Conservation (phyloP, 176 grass and related monocot species). For the Canna indica region DNA sequence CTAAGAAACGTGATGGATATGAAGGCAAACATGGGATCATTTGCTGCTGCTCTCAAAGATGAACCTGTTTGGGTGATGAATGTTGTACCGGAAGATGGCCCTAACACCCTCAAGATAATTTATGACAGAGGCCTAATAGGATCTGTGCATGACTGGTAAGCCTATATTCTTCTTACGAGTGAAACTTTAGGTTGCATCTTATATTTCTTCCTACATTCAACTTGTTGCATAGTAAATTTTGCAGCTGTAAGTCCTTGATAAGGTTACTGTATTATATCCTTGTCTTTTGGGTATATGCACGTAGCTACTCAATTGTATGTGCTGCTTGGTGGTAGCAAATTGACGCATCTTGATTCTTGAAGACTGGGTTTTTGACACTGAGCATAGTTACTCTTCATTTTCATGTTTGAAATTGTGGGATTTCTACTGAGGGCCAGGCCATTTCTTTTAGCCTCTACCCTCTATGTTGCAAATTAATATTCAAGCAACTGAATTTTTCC, state of each 20-base stretch:
- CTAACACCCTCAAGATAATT: slow-evolving; percentile 88
- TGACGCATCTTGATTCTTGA: neutral
- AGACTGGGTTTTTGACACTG: neutral
- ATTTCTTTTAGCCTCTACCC: too few species aligned
- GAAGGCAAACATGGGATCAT: slow-evolving; percentile 96
- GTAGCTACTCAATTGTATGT: neutral
- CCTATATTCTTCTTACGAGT: neutral
- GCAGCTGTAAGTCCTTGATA: neutral
- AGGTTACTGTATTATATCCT: neutral
- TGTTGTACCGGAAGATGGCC: slow-evolving; percentile 72
- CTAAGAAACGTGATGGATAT: slow-evolving; percentile 98
- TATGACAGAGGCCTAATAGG: slow-evolving; percentile 94
- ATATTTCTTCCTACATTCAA: neutral
- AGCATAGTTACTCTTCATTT: too few species aligned
- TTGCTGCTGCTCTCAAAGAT: slow-evolving; percentile 85
- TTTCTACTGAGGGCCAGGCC: neutral
- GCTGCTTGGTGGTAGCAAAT: neutral
- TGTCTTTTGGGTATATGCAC: neutral
- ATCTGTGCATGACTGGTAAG: slow-evolving; percentile 74
- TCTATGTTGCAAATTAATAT: neutral
- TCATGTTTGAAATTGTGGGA: neutral
- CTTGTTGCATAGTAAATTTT: neutral
- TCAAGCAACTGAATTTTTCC: neutral
- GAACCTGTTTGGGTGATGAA: slow-evolving; percentile 96
- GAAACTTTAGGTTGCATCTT: slow-evolving; percentile 4